A percentile compares a stretch with the other conserved stretches of the same genome.
Evolutionary conservation across 345 rosid genomes (phyloP).

Genomic region (Clausena lansium): DNA sequence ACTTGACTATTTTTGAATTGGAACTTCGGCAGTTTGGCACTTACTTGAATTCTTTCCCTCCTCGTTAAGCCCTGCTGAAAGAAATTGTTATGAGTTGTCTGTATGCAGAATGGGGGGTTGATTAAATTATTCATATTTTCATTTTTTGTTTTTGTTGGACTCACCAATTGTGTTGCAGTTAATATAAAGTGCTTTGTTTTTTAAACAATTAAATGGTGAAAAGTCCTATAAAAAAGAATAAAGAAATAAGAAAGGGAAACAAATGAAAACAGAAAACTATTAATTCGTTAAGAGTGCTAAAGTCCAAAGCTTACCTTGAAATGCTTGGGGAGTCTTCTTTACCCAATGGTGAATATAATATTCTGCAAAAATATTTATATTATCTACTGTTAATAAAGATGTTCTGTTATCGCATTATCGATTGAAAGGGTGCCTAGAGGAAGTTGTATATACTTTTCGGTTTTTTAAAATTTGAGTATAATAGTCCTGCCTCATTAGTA

Average conservation of each 20-base stretch:
- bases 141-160: not conserved
- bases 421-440: not conserved
- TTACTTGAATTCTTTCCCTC: not conserved
- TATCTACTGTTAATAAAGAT: not conserved
- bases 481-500: not conserved
- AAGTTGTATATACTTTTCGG: not conserved
- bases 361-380: not conserved
- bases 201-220: not conserved
- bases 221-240: too few relatives aligned
- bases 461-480: not conserved
- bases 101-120: not conserved
- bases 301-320: not conserved
- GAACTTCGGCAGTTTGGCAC: not conserved
- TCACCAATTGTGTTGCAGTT: not conserved
- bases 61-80: too few relatives aligned
- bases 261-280: not conserved
- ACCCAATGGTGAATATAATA: not conserved
- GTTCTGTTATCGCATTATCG: not conserved
- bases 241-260: not conserved
- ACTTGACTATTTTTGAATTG: not conserved
- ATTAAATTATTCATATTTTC: not conserved
- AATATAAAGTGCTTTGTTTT: too few relatives aligned
- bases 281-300: not conserved
- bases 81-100: not conserved
- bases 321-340: not conserved